Evolutionary conservation across 805 yeast genomes (phyloP).

Genomic region (Ogataea nitratoaversa): DNA sequence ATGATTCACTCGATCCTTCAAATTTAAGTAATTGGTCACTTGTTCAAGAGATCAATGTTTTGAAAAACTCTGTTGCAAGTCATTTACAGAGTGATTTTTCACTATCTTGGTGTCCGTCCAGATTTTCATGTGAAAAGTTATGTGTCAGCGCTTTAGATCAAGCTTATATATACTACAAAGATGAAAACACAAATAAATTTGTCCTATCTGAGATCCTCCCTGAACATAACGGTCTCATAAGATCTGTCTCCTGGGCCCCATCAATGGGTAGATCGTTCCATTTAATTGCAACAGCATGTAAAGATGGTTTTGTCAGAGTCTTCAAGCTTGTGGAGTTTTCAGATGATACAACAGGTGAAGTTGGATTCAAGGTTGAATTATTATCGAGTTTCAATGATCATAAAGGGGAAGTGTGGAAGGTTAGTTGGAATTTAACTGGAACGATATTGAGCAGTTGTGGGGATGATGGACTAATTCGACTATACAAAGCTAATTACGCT

Average conservation of each 20-base stretch:
- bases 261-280: slow-evolving; percentile 89
- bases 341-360: slow-evolving; percentile 13
- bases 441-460: slow-evolving; percentile 91
- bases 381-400: slow-evolving; percentile 31
- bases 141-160: slow-evolving; percentile 84
- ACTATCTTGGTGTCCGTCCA: slow-evolving; percentile 86
- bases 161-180: slow-evolving; percentile 65
- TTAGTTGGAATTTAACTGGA: slow-evolving; percentile 92
- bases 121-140: slow-evolving; percentile 74
- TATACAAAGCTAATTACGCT: slow-evolving; percentile 87
- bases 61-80: slow-evolving; percentile 69
- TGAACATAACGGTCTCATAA: slow-evolving; percentile 80
- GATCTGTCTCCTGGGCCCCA: slow-evolving; percentile 96
- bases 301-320: slow-evolving; percentile 87
- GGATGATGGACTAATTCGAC: slow-evolving; percentile 85
- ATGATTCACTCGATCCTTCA: slow-evolving; percentile 88
- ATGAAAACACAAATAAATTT: slow-evolving; percentile 45
- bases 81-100: slow-evolving; percentile 83
- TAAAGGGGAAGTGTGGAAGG: slow-evolving; percentile 79
- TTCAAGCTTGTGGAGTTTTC: slow-evolving; percentile 59
- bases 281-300: slow-evolving; percentile 90
- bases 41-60: slow-evolving; percentile 63
- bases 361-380: slow-evolving; percentile 20
- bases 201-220: slow-evolving; percentile 61
- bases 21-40: slow-evolving; percentile 79